phyloP scores from a whole-genome alignment of 257 asterid genomes.

The Asclepias syriaca region DNA sequence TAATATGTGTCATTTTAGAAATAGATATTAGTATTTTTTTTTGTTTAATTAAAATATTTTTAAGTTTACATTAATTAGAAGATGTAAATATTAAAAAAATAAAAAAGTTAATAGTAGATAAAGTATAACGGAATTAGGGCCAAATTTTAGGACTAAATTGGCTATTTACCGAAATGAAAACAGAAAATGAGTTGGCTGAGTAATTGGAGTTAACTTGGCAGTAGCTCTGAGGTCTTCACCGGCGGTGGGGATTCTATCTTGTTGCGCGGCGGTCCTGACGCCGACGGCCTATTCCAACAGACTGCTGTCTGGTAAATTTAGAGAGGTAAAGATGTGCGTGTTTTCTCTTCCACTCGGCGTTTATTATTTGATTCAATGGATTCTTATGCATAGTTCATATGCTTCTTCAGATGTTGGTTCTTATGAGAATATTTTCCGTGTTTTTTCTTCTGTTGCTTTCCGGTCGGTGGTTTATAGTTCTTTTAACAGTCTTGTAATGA shows the following conservation, averaged over 20 bases:
- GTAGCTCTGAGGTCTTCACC: background rate
- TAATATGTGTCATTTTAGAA: no score
- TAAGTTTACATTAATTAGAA: no score
- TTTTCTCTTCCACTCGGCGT: background rate
- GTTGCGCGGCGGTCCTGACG: background rate
- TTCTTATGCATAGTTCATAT: background rate
- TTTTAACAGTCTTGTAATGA: background rate
- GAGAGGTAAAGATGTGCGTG: background rate
- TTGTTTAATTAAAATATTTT: no score
- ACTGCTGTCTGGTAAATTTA: background rate
- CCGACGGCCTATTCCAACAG: background rate
- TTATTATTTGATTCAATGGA: background rate
- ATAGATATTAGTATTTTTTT: no score
- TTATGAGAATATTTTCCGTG: background rate
- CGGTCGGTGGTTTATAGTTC: no score
- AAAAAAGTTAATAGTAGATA: no score
- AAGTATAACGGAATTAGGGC: no score
- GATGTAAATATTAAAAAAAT: no score
- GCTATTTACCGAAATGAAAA: background rate
- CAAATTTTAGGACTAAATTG: no score
- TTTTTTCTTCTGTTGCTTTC: background rate
- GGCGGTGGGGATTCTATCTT: background rate
- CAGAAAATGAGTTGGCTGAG: background rate
- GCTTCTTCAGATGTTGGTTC: background rate
- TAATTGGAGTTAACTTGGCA: background rate